Evolutionary conservation across 2,329 filamentous ascomycete genomes (phyloP).

Genomic region (Chaetomium sp.): DNA sequence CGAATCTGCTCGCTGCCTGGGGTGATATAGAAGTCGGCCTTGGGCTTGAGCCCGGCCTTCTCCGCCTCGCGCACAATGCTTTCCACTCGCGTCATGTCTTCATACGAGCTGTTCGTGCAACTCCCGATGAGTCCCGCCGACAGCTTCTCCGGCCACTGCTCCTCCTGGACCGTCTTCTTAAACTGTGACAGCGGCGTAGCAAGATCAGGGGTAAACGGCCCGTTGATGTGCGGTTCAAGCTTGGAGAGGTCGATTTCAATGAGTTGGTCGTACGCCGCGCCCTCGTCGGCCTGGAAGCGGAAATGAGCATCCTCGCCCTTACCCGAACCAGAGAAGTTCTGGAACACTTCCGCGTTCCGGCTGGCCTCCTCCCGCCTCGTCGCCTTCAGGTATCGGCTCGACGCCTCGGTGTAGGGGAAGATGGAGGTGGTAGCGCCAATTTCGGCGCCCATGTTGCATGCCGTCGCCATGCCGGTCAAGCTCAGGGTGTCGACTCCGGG

Average conservation of each 20-base stretch:
- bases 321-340: conserved; percentile 41
- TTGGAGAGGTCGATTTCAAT: conserved; percentile 85
- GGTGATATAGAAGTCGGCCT: conserved; percentile 89
- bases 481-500: conserved; percentile 84
- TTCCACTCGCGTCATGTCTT: conserved; percentile 96
- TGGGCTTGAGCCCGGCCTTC: conserved; percentile 82
- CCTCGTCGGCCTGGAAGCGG: conserved; percentile 70
- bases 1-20: conserved; percentile 96
- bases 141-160: conserved; percentile 85
- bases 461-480: conserved; percentile 88
- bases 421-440: conserved; percentile 93
- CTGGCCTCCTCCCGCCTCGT: conserved; percentile 73
- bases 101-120: conserved; percentile 98
- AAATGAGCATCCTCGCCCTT: conserved; percentile 44
- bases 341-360: conserved; percentile 56
- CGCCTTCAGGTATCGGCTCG: conserved; percentile 77
- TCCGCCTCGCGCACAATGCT: conserved; percentile 86
- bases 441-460: conserved; percentile 82
- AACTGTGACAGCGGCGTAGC: conserved; percentile 89
- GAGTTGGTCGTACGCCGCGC: conserved; percentile 81
- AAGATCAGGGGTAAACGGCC: conserved; percentile 91
- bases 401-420: conserved; percentile 84
- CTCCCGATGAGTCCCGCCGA: conserved; percentile 93
- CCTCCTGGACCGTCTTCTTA: conserved; percentile 72
- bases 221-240: conserved; percentile 94